A percentile compares a stretch with the other conserved stretches of the same genome.
phyloP scores from a whole-genome alignment of 768 basidiomycete species.

The Suillus lakei region DNA sequence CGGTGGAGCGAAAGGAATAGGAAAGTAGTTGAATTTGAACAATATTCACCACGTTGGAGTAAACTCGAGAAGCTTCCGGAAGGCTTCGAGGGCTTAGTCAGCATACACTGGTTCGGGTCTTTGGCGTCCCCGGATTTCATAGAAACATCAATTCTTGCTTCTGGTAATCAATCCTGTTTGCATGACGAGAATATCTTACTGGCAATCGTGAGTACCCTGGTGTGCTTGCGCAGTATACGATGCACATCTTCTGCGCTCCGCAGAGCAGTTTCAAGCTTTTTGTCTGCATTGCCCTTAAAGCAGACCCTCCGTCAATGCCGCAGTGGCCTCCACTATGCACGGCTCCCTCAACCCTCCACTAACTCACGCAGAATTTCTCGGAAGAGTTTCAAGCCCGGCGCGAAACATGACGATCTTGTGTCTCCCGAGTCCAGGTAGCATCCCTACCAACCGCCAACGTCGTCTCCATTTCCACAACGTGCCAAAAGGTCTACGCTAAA shows the following conservation, averaged over 20 bases:
- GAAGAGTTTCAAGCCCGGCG: slow-evolving; percentile 2
- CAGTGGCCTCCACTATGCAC: slow-evolving; percentile 12
- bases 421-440: background rate
- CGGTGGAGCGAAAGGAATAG: too few species aligned
- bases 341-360: background rate
- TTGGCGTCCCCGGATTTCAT: too few species aligned
- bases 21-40: too few species aligned
- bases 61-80: too few species aligned
- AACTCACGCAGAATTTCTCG: background rate
- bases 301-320: background rate
- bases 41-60: too few species aligned
- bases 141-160: too few species aligned
- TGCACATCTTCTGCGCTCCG: background rate
- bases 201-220: background rate
- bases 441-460: background rate
- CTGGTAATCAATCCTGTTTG: too few species aligned
- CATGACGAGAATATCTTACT: too few species aligned
- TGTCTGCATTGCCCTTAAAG: background rate
- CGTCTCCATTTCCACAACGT: slow-evolving; percentile 11
- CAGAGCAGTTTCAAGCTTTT: background rate
- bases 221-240: background rate
- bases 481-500: slow-evolving; percentile 8
- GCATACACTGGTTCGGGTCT: too few species aligned
- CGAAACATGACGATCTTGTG: background rate
- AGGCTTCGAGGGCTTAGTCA: too few species aligned